Evolutionary conservation across 192 early-diverging fungal genomes (phyloP).

Genomic region (Coemansia sp.): DNA sequence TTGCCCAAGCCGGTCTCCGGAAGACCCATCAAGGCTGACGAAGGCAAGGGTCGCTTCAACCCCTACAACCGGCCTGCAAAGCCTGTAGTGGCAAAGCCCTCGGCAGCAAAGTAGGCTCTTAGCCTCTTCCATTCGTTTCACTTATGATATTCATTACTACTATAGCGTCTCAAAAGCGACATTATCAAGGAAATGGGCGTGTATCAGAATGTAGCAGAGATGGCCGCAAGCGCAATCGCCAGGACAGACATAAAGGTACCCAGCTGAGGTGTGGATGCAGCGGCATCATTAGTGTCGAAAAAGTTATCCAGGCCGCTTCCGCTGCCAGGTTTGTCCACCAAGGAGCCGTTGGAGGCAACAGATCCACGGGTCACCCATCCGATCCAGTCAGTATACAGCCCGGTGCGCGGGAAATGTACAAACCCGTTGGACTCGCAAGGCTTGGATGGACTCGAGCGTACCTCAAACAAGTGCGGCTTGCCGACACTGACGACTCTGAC

Average conservation of each 20-base stretch:
- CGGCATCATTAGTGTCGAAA: conserved; percentile 13
- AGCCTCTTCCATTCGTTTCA: not conserved
- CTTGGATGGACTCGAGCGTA: conserved; percentile 13
- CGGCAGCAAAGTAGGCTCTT: conserved; percentile 16
- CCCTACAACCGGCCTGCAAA: conserved; percentile 32
- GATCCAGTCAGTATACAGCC: conserved; percentile 55
- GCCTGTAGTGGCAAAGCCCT: conserved; percentile 12
- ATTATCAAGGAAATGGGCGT: not conserved
- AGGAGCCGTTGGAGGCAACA: conserved; percentile 46
- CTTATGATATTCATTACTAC: not conserved
- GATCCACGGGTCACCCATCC: conserved; percentile 44
- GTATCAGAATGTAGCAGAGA: conserved; percentile 1
- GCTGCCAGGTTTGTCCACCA: conserved; percentile 26
- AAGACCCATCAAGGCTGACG: not conserved
- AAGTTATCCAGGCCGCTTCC: conserved; percentile 31
- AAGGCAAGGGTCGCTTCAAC: conserved; percentile 24
- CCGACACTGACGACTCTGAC: conserved; percentile 41
- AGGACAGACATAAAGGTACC: not conserved
- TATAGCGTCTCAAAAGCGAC: no score
- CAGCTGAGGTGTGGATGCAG: not conserved
- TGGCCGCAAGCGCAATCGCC: not conserved
- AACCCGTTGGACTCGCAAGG: conserved; percentile 49
- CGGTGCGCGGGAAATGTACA: conserved; percentile 46
- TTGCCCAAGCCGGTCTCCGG: not conserved
- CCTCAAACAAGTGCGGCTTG: conserved; percentile 39